Base-by-base conservation (phyloP, 805 yeast species). In the Starmerella powellii region DNA sequence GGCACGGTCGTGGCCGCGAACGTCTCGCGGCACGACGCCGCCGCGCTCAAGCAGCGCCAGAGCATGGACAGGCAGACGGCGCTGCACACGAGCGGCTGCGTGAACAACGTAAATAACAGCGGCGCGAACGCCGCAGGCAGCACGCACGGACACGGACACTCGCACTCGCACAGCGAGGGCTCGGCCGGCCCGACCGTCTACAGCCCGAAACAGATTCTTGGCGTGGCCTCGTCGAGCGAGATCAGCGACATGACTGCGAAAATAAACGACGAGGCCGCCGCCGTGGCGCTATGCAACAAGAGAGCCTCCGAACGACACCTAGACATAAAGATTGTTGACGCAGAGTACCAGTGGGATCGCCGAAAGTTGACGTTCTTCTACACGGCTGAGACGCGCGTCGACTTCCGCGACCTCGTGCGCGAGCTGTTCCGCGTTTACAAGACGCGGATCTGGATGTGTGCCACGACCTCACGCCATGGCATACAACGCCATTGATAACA, bases 401-500 rank as follows among this genome's bases (percentile, higher is more conserved):
- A 82, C 59, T 80, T 80, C 58, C 65, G 91, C 47, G 86, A 79
- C 50, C 68, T 81, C 57, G 86, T 80, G 8, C 70, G 81, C 35
- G 91, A 81, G 49, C 64, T 80, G 43, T 80, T 80, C 63, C 65
- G 82, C 46, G 72, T 76, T 38, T 81, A 79, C 67, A 80, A 81
- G 63, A 80, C 88, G 3, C 66, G 91, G 50, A 80, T 80, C 54
- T 82, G 93, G 93, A 80, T 82, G 91, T 80, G 88, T 62, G 84
- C 85, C 3, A 81, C 51, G 13, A 33, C 49, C 8, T 42, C 49
- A 11, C 45, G 50, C 26, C 32, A 26, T 13, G n/a, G n/a, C n/a
- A n/a, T n/a, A n/a, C n/a, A n/a, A n/a, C n/a, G n/a, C n/a, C n/a
- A n/a, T n/a, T n/a, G n/a, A n/a, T n/a, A n/a, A n/a, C n/a, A n/a